Conservation (phyloP, 768 basidiomycete species). For the Tubosaeta sp. region DNA sequence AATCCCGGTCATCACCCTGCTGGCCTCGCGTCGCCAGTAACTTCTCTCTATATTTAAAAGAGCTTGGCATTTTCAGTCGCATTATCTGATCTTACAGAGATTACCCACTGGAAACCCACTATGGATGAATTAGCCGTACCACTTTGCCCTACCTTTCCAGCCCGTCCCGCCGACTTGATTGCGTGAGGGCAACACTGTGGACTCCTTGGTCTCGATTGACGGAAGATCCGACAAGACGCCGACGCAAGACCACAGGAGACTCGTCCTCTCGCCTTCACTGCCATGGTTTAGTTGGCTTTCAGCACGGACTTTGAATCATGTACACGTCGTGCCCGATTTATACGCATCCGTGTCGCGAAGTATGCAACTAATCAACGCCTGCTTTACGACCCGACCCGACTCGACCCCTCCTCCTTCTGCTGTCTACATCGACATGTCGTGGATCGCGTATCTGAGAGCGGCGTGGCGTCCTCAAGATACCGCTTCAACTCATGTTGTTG, state of each 20-base stretch:
- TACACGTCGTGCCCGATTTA: constrained; percentile 40
- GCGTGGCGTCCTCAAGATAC: not conserved
- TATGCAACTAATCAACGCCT: constrained; percentile 46
- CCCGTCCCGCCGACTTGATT: constrained; percentile 15
- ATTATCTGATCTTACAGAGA: no score
- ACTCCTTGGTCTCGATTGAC: constrained; percentile 48
- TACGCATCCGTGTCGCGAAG: constrained; percentile 27
- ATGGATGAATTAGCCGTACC: constrained; percentile 52
- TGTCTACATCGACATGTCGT: constrained; percentile 26
- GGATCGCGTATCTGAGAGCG: constrained; percentile 30
- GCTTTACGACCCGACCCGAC: constrained; percentile 19
- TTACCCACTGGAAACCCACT: not conserved
- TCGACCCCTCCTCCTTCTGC: not conserved
- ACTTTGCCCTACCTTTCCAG: constrained; percentile 33
- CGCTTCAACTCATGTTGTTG: constrained; percentile 1
- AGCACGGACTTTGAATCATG: constrained; percentile 20
- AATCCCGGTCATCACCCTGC: constrained; percentile 39
- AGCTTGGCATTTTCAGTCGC: no score
- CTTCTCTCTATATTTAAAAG: no score
- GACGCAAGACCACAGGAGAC: constrained; percentile 71
- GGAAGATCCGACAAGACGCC: constrained; percentile 50
- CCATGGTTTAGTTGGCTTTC: constrained; percentile 22
- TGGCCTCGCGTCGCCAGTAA: constrained; percentile 9
- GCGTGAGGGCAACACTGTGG: constrained; percentile 34
- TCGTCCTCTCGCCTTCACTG: constrained; percentile 30